Percentiles rank a stretch among this genome's conserved stretches.
phyloP scores from a whole-genome alignment of 1,139 yeast species.

The Protomyces macrosporus region DNA sequence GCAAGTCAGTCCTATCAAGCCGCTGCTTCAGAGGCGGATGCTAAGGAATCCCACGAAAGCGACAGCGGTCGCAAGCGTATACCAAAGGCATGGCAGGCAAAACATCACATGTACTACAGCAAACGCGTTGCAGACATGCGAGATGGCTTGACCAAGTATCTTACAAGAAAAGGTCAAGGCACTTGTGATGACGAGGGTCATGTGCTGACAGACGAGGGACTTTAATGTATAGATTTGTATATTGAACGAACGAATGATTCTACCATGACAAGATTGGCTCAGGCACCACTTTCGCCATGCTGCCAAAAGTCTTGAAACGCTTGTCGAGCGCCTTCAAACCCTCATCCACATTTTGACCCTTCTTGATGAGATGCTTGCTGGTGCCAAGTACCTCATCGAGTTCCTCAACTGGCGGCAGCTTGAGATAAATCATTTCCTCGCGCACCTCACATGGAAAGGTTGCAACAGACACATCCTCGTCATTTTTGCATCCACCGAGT shows the following conservation, averaged over 20 bases:
- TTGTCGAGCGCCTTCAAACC: slow-evolving; percentile 19
- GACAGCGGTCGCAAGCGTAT: slow-evolving; percentile 4
- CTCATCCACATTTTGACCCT: slow-evolving; percentile 9
- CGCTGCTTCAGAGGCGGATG: not conserved
- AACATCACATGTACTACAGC: slow-evolving; percentile 21
- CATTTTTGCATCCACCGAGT: slow-evolving; percentile 38
- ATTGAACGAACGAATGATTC: no score
- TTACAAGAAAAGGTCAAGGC: slow-evolving; percentile 17
- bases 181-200: slow-evolving; percentile 8
- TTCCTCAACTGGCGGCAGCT: slow-evolving; percentile 38
- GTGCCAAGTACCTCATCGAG: slow-evolving; percentile 40
- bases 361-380: slow-evolving; percentile 37
- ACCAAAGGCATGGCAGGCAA: slow-evolving; percentile 6
- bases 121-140: slow-evolving; percentile 15
- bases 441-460: slow-evolving; percentile 38
- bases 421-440: slow-evolving; percentile 34
- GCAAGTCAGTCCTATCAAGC: no score
- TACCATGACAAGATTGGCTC: not conserved
- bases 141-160: slow-evolving; percentile 15
- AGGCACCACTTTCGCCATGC: not conserved
- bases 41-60: not conserved
- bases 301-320: slow-evolving; percentile 9
- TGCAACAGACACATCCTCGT: slow-evolving; percentile 37
- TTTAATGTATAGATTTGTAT: no score
- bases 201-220: no score